Evolutionary conservation across 768 basidiomycete genomes (phyloP), one percentile per base, ranked within the genome.

Genomic region (Mycena pura): DNA sequence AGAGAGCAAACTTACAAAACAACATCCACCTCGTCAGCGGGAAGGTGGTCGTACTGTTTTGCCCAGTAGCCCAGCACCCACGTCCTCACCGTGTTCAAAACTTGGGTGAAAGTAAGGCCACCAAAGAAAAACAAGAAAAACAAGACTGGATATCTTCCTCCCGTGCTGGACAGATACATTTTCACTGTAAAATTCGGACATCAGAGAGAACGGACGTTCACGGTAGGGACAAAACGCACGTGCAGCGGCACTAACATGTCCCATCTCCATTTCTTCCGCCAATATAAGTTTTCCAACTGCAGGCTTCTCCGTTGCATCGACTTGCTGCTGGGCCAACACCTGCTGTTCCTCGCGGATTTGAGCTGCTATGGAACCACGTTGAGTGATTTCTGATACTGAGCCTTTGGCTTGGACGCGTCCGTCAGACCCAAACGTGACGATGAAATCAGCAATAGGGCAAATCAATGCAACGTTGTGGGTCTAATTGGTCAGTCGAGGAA

Each of bases 191-290:
- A 57, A 78, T 36, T 17, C 9, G 80, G 83, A 17, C 19, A 40
- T 62, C 34, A 31, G 28, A 10, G 36, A 21, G 5, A 15, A 3
- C 1, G 4, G 10, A 14, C n/a, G 6, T 15, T 21, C 5, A 34
- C 5, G 3, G 45, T 9, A 14, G n/a, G 6, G 17, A 21, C 7
- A 31, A 43, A 11, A 53, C 57, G 14, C 5, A 64, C 62, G 10
- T 7, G 62, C 25, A 22, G 57, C 40, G 79, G 82, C 83, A 40
- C 82, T 82, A 28, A 90, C 81, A 59, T 83, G 84, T 0, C 88
- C 88, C 43, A 80, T 74, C 6, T 76, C 79, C 34, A 88, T 79
- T 67, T 91, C 89, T 69, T 91, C 89, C 0, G 81, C 82, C 7
- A 87, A 71, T 46, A 89, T 81, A 13, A 90, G 78, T 65, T 88